Conservation (phyloP, 2,329 filamentous ascomycete species). For the Talaromyces sp. region DNA sequence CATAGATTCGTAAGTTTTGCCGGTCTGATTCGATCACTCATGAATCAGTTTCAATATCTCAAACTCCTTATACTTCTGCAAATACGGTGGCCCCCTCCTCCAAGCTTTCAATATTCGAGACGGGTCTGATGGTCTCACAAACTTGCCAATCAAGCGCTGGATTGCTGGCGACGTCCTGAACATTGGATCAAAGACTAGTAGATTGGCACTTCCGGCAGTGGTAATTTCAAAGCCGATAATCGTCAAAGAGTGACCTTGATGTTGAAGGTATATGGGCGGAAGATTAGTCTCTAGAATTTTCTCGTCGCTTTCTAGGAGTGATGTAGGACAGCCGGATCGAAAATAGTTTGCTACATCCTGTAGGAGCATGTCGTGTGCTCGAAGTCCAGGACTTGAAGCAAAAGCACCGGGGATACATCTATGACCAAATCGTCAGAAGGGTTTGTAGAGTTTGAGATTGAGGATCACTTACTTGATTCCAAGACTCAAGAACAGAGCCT, state of each 20-base stretch:
- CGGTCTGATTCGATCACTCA: neutral
- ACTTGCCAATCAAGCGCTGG: constrained; percentile 54
- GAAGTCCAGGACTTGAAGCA: constrained; percentile 44
- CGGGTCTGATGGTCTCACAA: constrained; percentile 43
- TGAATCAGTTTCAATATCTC: constrained; percentile 67
- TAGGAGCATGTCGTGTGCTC: constrained; percentile 55
- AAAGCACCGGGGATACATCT: constrained; percentile 63
- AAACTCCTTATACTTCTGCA: constrained; percentile 71
- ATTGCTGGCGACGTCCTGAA: constrained; percentile 67
- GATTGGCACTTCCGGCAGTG: constrained; percentile 60
- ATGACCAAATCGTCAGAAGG: neutral
- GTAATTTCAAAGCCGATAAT: constrained; percentile 79
- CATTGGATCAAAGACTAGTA: constrained; percentile 87
- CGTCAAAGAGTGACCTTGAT: constrained; percentile 79
- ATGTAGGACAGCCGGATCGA: constrained; percentile 42
- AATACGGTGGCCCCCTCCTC: constrained; percentile 64
- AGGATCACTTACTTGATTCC: constrained; percentile 57
- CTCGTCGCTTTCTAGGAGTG: constrained; percentile 44
- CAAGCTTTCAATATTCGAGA: constrained; percentile 66
- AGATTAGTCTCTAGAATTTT: constrained; percentile 70
- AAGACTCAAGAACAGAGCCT: constrained; percentile 71
- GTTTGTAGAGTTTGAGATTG: neutral
- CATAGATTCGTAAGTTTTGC: too few relatives aligned
- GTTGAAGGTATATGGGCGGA: constrained; percentile 87
- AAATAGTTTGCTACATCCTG: constrained; percentile 76